A percentile compares a stretch with the other conserved stretches of the same genome.
phyloP scores from a whole-genome alignment of 176 grass and related monocot genomes.

The Paspalum notatum region DNA sequence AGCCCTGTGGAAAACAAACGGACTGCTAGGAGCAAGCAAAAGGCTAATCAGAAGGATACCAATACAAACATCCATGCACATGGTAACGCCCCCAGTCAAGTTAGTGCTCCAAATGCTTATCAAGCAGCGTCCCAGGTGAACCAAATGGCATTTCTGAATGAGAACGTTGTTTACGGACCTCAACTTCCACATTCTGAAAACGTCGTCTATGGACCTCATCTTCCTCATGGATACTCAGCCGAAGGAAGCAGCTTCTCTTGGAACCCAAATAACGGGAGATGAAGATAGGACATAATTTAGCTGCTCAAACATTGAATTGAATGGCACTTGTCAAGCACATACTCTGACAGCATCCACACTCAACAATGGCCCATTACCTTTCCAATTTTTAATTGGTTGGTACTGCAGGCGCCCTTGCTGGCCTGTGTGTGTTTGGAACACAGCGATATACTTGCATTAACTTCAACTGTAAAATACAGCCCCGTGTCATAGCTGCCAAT shows the following conservation, averaged over 20 bases:
- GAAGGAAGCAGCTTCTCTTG: constrained; percentile 46
- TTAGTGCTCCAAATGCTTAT: constrained; percentile 39
- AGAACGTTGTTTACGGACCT: constrained; percentile 67
- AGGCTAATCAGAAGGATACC: constrained; percentile 54
- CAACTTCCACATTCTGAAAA: constrained; percentile 58
- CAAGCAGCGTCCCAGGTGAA: constrained; percentile 42
- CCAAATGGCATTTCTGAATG: constrained; percentile 57
- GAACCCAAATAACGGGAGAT: constrained; percentile 43
- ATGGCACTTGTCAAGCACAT: background rate
- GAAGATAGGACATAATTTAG: constrained; percentile 2
- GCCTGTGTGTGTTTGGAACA: background rate
- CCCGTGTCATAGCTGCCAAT: background rate
- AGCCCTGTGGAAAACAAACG: constrained; percentile 71
- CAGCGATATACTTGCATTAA: constrained; percentile 9
- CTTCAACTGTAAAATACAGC: constrained; percentile 32
- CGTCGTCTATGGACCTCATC: constrained; percentile 57
- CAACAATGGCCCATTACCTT: constrained; percentile 33
- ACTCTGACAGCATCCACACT: constrained; percentile 37
- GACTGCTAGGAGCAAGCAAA: constrained; percentile 57
- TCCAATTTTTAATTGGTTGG: constrained; percentile 32
- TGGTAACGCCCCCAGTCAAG: constrained; percentile 44
- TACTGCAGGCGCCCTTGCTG: background rate
- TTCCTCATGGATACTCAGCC: constrained; percentile 60
- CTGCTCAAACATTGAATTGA: background rate
- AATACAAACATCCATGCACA: constrained; percentile 40